Evolutionary conservation across 2,329 filamentous ascomycete species (phyloP).

Genomic region (Aspergillus uvarum): DNA sequence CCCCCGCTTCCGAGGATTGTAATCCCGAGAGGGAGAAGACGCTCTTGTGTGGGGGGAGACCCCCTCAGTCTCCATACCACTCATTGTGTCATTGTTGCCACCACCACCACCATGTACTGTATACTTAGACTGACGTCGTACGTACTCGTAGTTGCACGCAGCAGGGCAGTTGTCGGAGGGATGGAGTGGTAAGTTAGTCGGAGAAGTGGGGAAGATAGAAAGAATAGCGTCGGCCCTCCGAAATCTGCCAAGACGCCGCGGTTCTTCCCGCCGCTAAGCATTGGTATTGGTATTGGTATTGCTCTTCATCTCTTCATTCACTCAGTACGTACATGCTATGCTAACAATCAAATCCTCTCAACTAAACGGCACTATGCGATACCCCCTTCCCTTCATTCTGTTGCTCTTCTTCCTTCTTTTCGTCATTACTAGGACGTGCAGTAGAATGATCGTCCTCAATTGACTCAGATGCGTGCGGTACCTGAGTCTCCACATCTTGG

Average conservation of each 20-base stretch:
- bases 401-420: background rate
- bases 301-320: no score
- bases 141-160: background rate
- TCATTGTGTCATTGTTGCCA: background rate
- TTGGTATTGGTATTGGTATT: no score
- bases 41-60: conserved; percentile 23
- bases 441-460: background rate
- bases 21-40: conserved; percentile 28
- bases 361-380: background rate
- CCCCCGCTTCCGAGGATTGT: conserved; percentile 48
- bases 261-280: background rate
- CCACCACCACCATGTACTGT: no score
- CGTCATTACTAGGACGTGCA: background rate
- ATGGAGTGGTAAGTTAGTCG: background rate
- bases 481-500: background rate
- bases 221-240: no score
- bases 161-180: background rate
- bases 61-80: conserved; percentile 21
- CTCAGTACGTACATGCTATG: no score
- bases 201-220: no score
- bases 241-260: background rate
- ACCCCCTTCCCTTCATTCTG: background rate
- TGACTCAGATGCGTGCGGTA: background rate
- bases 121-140: background rate
- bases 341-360: no score